Evolutionary conservation across 2,329 filamentous ascomycete genomes (phyloP), one percentile per base, ranked within the genome.

Genomic region (Pseudocercospora macadamiae): DNA sequence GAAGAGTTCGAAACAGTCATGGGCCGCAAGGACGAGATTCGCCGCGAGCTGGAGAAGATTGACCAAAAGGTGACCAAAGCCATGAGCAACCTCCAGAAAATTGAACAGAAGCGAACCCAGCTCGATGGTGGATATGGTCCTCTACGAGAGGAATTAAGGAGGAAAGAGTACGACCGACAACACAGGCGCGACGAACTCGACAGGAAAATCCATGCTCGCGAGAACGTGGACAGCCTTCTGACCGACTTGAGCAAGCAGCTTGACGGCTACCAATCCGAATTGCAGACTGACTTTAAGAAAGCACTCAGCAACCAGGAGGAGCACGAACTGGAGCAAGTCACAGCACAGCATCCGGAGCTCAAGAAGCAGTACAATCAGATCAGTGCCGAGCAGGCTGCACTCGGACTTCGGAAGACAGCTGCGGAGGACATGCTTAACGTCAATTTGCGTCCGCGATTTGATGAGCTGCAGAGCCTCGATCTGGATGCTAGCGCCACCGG

Each of bases 261-360:
- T 57, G 83, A 81, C 48, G 87, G 89, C 5, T 89, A 92, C 71
- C 87, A 96, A 73, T 82, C 87, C 2, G 96, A 99, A 73, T 76
- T 97, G 56, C 82, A 83, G 14, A 90, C 91, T 0, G 89, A 96
- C 21, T 99, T 97, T 79, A 96, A 96, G 78, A 97, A 96, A 76
- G 89, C 89, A 10, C 81, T 99, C 49, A 89, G 88, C 8, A 78
- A 84, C 6, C 85, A 87, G n/a, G 96, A 99, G 75, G 93, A 97
- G 74, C 80, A 82, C 37, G 87, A 90, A 69, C 81, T 99, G 3
- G 89, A 95, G 61, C 81, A 81, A 30, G 83, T 96, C 8, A 88
- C 86, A 58, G 78, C 79, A 3, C 82, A 82, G 10, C 86, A 91
- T 5, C 89, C 93, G 68, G 85, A 89, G 39, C 77, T 97, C 44